These are phyloP conservation scores for Cynanchum wilfordii DNA, from an alignment of 257 asterid species.

Conservation along the genomic window DNA sequence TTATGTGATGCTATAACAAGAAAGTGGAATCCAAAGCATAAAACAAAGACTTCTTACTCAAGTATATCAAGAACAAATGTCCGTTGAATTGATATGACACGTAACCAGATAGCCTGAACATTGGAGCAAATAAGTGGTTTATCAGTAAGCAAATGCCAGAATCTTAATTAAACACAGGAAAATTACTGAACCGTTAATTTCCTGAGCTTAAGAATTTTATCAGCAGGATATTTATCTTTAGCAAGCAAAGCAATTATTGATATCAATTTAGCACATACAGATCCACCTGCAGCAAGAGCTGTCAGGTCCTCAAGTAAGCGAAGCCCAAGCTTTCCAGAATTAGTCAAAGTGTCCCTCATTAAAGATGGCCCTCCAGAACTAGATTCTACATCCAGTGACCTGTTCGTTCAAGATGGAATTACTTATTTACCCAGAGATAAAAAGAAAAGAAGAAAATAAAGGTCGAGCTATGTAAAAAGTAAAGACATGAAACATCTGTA, in stretches of 20 bases:
- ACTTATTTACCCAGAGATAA: background rate
- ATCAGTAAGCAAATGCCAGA: conserved; percentile 3
- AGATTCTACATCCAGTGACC: conserved; percentile 76
- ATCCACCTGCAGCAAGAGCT: conserved; percentile 99
- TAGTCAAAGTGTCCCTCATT: conserved; percentile 57
- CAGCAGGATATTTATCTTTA: background rate
- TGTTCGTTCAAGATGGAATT: conserved; percentile 28
- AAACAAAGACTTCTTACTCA: conserved; percentile 57
- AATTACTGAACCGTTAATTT: background rate
- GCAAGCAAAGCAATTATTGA: conserved; percentile 19
- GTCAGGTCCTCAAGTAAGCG: conserved; percentile 95
- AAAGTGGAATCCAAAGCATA: background rate
- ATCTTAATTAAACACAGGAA: conserved; percentile 5
- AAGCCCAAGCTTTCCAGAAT: conserved; percentile 86
- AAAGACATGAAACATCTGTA: background rate
- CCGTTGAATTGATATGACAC: conserved; percentile 69
- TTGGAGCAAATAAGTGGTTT: conserved; percentile 19
- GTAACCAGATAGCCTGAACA: conserved; percentile 85
- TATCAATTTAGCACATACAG: conserved; percentile 79
- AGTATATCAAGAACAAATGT: conserved; percentile 92
- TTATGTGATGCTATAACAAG: background rate
- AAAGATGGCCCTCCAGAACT: conserved; percentile 55
- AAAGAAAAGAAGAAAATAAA: background rate
- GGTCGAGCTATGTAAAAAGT: background rate
- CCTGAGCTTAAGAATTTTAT: background rate